A percentile compares a stretch with the other conserved stretches of the same genome.
phyloP scores from a whole-genome alignment of 305 asterid species.

The Fraxinus angustifolia region DNA sequence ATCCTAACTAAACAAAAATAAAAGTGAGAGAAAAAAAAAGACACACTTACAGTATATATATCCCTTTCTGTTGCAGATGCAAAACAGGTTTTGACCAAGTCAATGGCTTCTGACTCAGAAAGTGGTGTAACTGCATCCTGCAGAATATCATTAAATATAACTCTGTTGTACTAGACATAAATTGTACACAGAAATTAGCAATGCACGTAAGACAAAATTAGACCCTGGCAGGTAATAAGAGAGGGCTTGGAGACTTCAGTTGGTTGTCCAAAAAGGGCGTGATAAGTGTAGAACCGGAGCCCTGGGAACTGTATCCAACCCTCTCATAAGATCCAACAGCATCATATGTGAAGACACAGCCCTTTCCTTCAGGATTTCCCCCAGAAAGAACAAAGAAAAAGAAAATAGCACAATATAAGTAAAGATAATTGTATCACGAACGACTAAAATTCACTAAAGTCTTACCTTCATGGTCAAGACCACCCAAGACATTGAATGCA shows the following conservation, averaged over 20 bases:
- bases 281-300: conserved; percentile 86
- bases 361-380: conserved; percentile 58
- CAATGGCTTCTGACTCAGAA: conserved; percentile 84
- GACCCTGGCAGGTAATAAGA: conserved; percentile 71
- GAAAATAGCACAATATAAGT: neutral
- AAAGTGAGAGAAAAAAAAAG: neutral
- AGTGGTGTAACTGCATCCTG: conserved; percentile 95
- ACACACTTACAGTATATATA: conserved; percentile 72
- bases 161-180: neutral
- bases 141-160: conserved; percentile 1
- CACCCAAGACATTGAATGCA: conserved; percentile 89
- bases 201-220: conserved; percentile 13
- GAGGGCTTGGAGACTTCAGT: conserved; percentile 88
- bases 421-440: neutral
- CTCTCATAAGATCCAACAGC: conserved; percentile 98
- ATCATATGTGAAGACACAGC: conserved; percentile 90
- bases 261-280: conserved; percentile 92
- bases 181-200: neutral
- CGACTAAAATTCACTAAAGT: neutral
- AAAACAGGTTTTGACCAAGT: conserved; percentile 91
- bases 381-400: neutral
- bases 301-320: conserved; percentile 98
- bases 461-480: conserved; percentile 86
- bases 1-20: neutral
- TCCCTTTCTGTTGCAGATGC: conserved; percentile 96